Evolutionary conservation across 176 grass and related monocot species (phyloP), one percentile per base, ranked within the genome.

Genomic region (Tillandsia fasciculata): DNA sequence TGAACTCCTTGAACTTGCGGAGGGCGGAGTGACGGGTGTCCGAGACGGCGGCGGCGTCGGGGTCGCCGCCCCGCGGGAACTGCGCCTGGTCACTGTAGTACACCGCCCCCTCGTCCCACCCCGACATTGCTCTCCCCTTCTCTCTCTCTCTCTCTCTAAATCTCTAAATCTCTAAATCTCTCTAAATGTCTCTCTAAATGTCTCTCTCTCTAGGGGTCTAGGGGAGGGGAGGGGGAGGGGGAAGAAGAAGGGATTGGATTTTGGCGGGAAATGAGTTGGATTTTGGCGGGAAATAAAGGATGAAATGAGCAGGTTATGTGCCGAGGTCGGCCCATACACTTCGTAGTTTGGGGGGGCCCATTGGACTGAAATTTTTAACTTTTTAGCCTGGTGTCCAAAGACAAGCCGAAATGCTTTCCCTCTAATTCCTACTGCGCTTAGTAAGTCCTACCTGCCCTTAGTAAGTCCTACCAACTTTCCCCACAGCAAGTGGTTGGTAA

Each of bases 61-160:
- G 82, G 70, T 86, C 93, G 78, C 81, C 86, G 74, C 87, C 91
- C 63, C 70, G 85, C 5, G 89, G 89, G 66, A 92, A 97, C 70
- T 97, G 89, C 28, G 94, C 94, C 86, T 97, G 94, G 70, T 97
- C 94, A 63, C 94, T 97, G 84, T 92, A 97, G 80, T 90, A 97
- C 52, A 97, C 94, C 65, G 94, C 94, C 24, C 94, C 89, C 83
- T 97, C 94, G 65, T 97, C 94, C 94, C 94, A 97, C 2, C 89
- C 94, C 51, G 94, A 97, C 94, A 97, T 97, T 66, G 64, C 26
- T 12, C 12, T 63, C 56, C 33, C 33, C 29, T 6, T 22, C 26
- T 26, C 70, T 13, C 29, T 63, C 53, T 63, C 71, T 24, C 71
- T 12, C 11, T 51, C 63, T 48, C 59, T 18, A n/a, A n/a, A n/a